phyloP scores from a whole-genome alignment of 176 grass and related monocot species.

The Ensete ventricosum region DNA sequence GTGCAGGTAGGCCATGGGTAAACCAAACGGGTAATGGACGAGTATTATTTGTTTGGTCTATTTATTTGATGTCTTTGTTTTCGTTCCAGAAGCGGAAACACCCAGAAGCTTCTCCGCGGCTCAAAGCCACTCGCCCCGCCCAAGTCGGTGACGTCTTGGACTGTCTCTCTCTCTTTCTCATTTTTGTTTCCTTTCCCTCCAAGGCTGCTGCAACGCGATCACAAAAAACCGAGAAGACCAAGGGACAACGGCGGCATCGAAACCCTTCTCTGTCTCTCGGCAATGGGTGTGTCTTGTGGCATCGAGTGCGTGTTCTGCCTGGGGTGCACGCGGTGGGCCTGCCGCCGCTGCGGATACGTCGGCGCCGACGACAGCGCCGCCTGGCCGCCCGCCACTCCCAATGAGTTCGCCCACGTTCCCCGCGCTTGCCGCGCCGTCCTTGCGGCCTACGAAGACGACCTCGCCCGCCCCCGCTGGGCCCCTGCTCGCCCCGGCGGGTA shows the following conservation, averaged over 20 bases:
- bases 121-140: too few relatives aligned
- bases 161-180: too few relatives aligned
- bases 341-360: slow-evolving; percentile 73
- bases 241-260: background rate
- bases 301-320: slow-evolving; percentile 81
- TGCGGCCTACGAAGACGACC: slow-evolving; percentile 59
- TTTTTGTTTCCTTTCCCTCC: too few relatives aligned
- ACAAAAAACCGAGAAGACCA: background rate
- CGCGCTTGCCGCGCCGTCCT: slow-evolving; percentile 72
- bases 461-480: slow-evolving; percentile 40
- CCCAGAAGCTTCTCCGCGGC: too few relatives aligned
- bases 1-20: too few relatives aligned
- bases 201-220: background rate
- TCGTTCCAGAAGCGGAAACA: too few relatives aligned
- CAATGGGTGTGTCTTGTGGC: slow-evolving; percentile 73
- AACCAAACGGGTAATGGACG: too few relatives aligned
- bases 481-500: slow-evolving; percentile 37
- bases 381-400: slow-evolving; percentile 47
- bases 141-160: too few relatives aligned
- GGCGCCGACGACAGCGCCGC: slow-evolving; percentile 96
- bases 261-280: background rate
- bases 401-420: slow-evolving; percentile 69
- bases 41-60: too few relatives aligned
- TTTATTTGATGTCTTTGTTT: too few relatives aligned
- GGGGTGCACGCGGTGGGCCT: slow-evolving; percentile 75